A percentile compares a stretch with the other conserved stretches of the same genome.
phyloP scores from a whole-genome alignment of 169 alveolate genomes.

The Plasmodium gonderi region DNA sequence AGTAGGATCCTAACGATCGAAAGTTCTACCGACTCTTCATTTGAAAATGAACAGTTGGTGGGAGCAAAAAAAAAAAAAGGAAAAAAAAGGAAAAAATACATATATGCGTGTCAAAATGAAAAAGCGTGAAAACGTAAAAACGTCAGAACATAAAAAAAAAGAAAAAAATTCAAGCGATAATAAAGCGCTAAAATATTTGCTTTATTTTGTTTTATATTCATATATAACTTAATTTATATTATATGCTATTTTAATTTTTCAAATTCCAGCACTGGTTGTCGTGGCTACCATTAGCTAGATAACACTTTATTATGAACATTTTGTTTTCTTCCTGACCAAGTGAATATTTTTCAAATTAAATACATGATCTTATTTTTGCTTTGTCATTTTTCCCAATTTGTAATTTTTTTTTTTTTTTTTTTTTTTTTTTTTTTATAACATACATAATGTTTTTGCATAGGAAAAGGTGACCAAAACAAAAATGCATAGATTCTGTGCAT shows the following conservation, averaged over 20 bases:
- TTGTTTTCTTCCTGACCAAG: background rate
- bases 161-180: background rate
- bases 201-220: background rate
- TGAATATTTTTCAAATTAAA: background rate
- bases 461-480: background rate
- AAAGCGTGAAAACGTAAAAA: background rate
- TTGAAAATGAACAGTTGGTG: background rate
- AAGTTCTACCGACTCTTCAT: background rate
- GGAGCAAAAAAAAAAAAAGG: background rate
- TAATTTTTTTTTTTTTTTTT: background rate
- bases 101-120: background rate
- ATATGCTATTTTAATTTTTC: background rate
- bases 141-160: background rate
- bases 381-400: no score
- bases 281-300: background rate
- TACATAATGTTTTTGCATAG: background rate
- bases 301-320: background rate
- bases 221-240: background rate
- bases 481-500: constrained; percentile 3
- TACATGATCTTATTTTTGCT: no score
- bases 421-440: background rate
- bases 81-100: background rate
- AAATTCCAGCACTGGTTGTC: background rate
- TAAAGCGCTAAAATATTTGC: background rate
- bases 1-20: background rate